Evolutionary conservation across 495 filamentous ascomycete species (phyloP).

Genomic region (Cairneyella variabilis): DNA sequence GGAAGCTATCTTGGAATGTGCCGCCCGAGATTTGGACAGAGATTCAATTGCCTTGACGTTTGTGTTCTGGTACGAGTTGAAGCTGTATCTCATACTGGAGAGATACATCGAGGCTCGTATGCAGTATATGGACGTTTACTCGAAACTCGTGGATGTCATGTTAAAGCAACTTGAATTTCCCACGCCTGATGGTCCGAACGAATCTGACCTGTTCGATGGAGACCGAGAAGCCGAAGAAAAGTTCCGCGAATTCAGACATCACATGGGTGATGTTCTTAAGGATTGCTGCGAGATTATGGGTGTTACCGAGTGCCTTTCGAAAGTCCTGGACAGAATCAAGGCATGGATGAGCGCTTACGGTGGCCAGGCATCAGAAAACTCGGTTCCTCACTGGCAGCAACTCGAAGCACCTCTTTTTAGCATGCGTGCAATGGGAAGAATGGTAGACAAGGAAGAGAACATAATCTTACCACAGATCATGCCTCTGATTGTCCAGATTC

Average conservation of each 20-base stretch:
- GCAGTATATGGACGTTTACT: conserved; percentile 72
- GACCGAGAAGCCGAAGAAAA: conserved; percentile 96
- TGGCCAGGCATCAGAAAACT: conserved; percentile 60
- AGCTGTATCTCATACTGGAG: conserved; percentile 89
- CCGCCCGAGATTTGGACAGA: conserved; percentile 76
- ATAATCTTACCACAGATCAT: conserved; percentile 85
- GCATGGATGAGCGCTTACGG: conserved; percentile 82
- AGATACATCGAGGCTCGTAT: conserved; percentile 79
- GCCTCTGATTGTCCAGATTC: conserved; percentile 87
- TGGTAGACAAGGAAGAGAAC: conserved; percentile 87
- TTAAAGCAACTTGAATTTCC: conserved; percentile 90
- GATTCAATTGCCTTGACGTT: conserved; percentile 92
- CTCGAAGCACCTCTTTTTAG: conserved; percentile 94
- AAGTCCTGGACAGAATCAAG: conserved; percentile 80
- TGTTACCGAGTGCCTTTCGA: conserved; percentile 80
- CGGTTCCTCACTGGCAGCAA: conserved; percentile 95
- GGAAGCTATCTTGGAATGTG: conserved; percentile 86
- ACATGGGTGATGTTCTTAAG: conserved; percentile 97
- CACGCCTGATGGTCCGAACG: conserved; percentile 62
- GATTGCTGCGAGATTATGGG: conserved; percentile 96
- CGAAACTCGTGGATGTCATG: conserved; percentile 88
- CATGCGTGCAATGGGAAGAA: conserved; percentile 93
- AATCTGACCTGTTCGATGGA: conserved; percentile 87
- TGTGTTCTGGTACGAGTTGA: conserved; percentile 97
- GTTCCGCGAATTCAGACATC: conserved; percentile 92